Evolutionary conservation across 2,329 filamentous ascomycete genomes (phyloP), one percentile per base, ranked within the genome.

Genomic region (Sporothrix dimorphospora): DNA sequence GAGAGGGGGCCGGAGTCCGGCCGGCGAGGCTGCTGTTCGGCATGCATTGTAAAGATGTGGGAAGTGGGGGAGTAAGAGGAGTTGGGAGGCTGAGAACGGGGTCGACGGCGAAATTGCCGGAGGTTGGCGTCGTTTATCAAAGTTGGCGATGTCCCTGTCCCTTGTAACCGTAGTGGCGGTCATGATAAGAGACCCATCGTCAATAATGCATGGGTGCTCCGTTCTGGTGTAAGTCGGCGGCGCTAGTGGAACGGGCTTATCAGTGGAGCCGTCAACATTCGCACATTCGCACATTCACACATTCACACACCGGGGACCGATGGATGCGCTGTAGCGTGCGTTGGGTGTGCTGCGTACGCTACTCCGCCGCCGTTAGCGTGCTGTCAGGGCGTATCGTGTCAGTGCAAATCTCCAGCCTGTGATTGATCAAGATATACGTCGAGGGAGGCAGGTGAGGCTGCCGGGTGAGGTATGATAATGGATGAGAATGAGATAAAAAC

Each of bases 241-340:
- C 55, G 55, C 55, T 45, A 65, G 55, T 61, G 55, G 6, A 34
- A 7, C 42, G 30, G 40, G 63, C 63, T 66, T 66, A 66, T 66
- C 63, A 66, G 63, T 66, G 63, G 63, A 42, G 63, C 24, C 11
- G 21, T 12, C 65, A 16, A 16, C 27, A 12, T 53, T 53, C 45
- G 45, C 45, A 12, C 49, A 53, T 11, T 16, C 51, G 12, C 21
- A 30, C 21, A 51, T 53, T 53, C 45, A 14, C 45, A 12, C 49
- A 53, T 11, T 16, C 51, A 4, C 21, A 30, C 21, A 51, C n/a
- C n/a, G 24, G 24, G 24, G 51, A 53, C 49, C n/a, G 49, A 34
- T 34, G 30, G 6, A 6, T 3, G 3, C 30, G 3, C 6, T 34
- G 30, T 34, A 6, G 3, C 30, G n/a, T 51, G n/a, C 9, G 30